Percentiles rank a stretch among this genome's conserved stretches.
These are phyloP conservation scores for Carex parvula DNA, from an alignment of 176 grass and related monocot species.

Conservation along the genomic window DNA sequence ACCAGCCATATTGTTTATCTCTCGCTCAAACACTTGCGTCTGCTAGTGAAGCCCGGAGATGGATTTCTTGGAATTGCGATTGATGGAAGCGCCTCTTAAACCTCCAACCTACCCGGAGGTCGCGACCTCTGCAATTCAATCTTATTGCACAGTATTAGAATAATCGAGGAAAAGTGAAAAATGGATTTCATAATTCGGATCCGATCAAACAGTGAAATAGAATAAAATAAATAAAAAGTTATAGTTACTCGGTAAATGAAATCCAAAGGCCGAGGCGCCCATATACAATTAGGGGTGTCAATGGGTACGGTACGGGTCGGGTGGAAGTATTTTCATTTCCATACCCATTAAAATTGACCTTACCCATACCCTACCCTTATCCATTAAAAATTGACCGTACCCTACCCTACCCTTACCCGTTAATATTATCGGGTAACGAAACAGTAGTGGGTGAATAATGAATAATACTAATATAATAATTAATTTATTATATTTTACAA, in stretches of 20 bases:
- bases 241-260: background rate
- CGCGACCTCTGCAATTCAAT: background rate
- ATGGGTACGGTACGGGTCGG: too few relatives aligned
- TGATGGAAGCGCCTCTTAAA: background rate
- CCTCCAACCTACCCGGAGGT: background rate
- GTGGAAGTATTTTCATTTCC: too few relatives aligned
- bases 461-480: too few relatives aligned
- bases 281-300: background rate
- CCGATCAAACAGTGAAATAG: background rate
- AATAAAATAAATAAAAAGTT: background rate
- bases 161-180: background rate
- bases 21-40: background rate
- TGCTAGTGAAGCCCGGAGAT: background rate
- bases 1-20: background rate
- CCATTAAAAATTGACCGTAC: too few relatives aligned
- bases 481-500: too few relatives aligned
- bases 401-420: too few relatives aligned
- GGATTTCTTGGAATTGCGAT: background rate
- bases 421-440: too few relatives aligned
- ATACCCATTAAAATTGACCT: too few relatives aligned
- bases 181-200: background rate
- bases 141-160: background rate
- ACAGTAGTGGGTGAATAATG: too few relatives aligned
- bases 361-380: too few relatives aligned
- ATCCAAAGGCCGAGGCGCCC: background rate